Conservation (phyloP, 2,329 filamentous ascomycete species). For the Talaromyces sp. region DNA sequence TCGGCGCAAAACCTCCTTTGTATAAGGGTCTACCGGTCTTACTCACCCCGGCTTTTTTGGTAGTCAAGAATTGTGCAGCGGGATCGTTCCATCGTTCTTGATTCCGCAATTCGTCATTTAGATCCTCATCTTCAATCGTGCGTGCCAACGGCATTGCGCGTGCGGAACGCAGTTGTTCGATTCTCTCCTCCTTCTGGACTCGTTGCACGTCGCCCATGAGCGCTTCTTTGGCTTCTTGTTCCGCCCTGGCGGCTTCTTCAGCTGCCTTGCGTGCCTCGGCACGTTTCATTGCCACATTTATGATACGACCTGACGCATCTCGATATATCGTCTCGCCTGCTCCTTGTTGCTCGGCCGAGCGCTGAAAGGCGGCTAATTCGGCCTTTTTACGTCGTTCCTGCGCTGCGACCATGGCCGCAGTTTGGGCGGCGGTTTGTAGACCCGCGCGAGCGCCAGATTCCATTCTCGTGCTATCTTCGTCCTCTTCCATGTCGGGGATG, state of each 20-base stretch:
- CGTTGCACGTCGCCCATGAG: constrained; percentile 83
- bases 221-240: constrained; percentile 63
- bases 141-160: constrained; percentile 77
- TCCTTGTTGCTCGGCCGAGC: constrained; percentile 29
- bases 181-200: constrained; percentile 60
- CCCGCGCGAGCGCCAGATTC: constrained; percentile 83
- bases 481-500: constrained; percentile 26
- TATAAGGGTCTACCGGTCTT: constrained; percentile 65
- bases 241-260: constrained; percentile 64
- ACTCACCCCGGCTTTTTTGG: constrained; percentile 42
- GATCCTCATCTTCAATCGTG: constrained; percentile 73
- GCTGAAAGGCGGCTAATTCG: constrained; percentile 38
- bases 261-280: constrained; percentile 79
- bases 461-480: constrained; percentile 59
- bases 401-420: constrained; percentile 65
- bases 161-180: constrained; percentile 71
- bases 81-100: constrained; percentile 88
- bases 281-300: constrained; percentile 86
- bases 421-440: constrained; percentile 76
- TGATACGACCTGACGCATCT: constrained; percentile 88
- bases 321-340: constrained; percentile 80
- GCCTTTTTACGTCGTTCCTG: constrained; percentile 55
- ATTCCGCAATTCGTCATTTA: constrained; percentile 79
- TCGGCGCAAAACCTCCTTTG: constrained; percentile 74
- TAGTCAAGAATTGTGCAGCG: constrained; percentile 72